Conservation (phyloP, 2,329 filamentous ascomycete species). For the Fusarium sp. region DNA sequence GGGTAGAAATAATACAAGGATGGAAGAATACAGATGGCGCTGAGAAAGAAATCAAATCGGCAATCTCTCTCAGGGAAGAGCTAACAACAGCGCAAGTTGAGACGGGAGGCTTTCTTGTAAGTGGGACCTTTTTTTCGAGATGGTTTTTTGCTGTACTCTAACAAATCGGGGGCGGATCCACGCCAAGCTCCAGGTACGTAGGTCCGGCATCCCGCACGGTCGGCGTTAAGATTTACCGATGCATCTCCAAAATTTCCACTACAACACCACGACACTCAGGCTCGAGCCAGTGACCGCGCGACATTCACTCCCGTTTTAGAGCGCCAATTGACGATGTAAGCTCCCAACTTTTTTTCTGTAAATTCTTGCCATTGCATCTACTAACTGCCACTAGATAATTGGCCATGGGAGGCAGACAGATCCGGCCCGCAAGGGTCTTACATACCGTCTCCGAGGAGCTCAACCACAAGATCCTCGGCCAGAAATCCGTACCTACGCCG, state of each 20-base stretch:
- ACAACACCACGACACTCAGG: conserved; percentile 38
- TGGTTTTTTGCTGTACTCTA: conserved; percentile 46
- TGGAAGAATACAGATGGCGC: background rate
- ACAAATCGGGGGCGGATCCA: conserved; percentile 35
- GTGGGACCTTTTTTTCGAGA: conserved; percentile 44
- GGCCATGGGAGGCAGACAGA: conserved; percentile 61
- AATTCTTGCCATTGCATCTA: background rate
- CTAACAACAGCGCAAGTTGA: conserved; percentile 43
- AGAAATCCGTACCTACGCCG: conserved; percentile 55
- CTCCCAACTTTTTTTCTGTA: background rate
- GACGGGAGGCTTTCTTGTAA: conserved; percentile 31
- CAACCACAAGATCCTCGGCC: conserved; percentile 57
- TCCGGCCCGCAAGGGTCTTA: conserved; percentile 64
- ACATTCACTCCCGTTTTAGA: conserved; percentile 36
- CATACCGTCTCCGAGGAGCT: conserved; percentile 62
- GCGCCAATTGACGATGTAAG: conserved; percentile 44
- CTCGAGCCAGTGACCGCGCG: conserved; percentile 24
- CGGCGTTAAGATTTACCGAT: conserved; percentile 53
- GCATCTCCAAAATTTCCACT: conserved; percentile 51
- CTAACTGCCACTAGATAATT: conserved; percentile 28
- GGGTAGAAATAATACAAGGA: background rate
- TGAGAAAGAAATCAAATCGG: conserved; percentile 40
- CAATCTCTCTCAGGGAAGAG: conserved; percentile 41
- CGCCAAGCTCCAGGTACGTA: conserved; percentile 41
- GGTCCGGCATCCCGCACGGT: conserved; percentile 38